These are phyloP conservation scores for Porodaedalea pini DNA, from an alignment of 1,284 basidiomycete species.

Conservation along the genomic window DNA sequence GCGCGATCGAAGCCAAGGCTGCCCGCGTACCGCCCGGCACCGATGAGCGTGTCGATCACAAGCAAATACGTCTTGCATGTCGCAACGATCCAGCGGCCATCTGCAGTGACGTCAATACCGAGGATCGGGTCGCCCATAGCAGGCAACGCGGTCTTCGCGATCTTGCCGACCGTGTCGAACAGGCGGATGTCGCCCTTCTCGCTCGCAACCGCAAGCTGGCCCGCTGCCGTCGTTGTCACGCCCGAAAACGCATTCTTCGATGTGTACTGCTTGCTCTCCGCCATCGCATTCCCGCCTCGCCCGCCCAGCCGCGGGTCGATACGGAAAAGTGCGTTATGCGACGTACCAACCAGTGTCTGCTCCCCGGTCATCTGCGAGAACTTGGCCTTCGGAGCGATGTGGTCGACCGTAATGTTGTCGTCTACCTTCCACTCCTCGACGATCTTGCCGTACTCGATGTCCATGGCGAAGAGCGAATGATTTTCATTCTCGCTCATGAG, in stretches of 20 bases:
- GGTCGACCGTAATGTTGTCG: slow-evolving; percentile 80
- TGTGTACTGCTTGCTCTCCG: slow-evolving; percentile 94
- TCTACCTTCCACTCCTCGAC: slow-evolving; percentile 99
- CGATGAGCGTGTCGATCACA: slow-evolving; percentile 94
- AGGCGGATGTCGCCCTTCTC: slow-evolving; percentile 96
- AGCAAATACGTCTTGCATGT: slow-evolving; percentile 95
- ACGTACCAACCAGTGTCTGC: slow-evolving; percentile 90
- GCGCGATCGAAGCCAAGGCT: slow-evolving; percentile 89
- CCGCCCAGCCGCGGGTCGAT: slow-evolving; percentile 85
- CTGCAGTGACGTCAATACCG: slow-evolving; percentile 91
- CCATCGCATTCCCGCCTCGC: slow-evolving; percentile 81
- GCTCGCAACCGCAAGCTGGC: slow-evolving; percentile 90
- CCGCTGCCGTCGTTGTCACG: slow-evolving; percentile 82
- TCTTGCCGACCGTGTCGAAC: slow-evolving; percentile 97
- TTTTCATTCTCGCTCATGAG: slow-evolving; percentile 83
- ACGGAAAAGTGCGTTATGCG: slow-evolving; percentile 93
- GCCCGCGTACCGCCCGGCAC: slow-evolving; percentile 85
- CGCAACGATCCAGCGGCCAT: slow-evolving; percentile 94
- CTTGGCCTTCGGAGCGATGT: slow-evolving; percentile 92
- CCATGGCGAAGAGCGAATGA: slow-evolving; percentile 89
- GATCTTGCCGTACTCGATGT: slow-evolving; percentile 93
- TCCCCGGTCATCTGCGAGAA: slow-evolving; percentile 92
- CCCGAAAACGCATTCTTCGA: slow-evolving; percentile 96
- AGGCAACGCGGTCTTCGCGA: slow-evolving; percentile 97
- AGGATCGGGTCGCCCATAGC: slow-evolving; percentile 94